Evolutionary conservation across 805 yeast genomes (phyloP), one percentile per base, ranked within the genome.

Genomic region (Tetrapisispora iriomotensis): DNA sequence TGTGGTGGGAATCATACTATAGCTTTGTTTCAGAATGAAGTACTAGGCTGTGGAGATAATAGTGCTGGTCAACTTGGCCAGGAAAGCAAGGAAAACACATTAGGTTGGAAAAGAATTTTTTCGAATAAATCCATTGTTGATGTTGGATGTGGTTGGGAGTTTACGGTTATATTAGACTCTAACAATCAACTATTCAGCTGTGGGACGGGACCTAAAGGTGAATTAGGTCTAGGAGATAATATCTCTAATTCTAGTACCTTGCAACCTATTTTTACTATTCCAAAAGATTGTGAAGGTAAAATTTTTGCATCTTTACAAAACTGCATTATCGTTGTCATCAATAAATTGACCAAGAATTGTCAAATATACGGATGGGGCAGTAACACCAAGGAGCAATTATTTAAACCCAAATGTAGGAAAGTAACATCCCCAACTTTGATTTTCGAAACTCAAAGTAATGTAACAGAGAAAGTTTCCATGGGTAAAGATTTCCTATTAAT

Each of bases 1-100:
- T 77, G 87, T 49, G 96, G 96, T 4, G 96, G 97, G 0, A 88
- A 88, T 49, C 96, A 90, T 55, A 79, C 94, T 0, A 49, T 84
- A 14, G 44, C 85, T 2, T 54, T 86, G 7, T 55, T 72, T 10
- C 64, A 59, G 1, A 60, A 68, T 34, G 54, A 60, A 0, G 56
- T 79, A 1, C 77, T 59, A 45, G 72, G 72, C 0, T 48, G 74
- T 36, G 96, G 96, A 1, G 74, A 67, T 40, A 79, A 78, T 48
- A 38, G 60, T 0, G 39, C 45, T 30, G 78, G 82, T 1, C 87
- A 82, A 54, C 70, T 52, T 7, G 35, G 32, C 7, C 36, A 36
- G 12, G 5, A 14, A 30, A 22, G 75, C 47, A 77, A 30, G 21
- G 3, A n/a, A 6, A 20, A 13, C 71, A 3, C n/a, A 43, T 30